Conservation (phyloP, 2,329 filamentous ascomycete species). For the Aspergillus versicolor region DNA sequence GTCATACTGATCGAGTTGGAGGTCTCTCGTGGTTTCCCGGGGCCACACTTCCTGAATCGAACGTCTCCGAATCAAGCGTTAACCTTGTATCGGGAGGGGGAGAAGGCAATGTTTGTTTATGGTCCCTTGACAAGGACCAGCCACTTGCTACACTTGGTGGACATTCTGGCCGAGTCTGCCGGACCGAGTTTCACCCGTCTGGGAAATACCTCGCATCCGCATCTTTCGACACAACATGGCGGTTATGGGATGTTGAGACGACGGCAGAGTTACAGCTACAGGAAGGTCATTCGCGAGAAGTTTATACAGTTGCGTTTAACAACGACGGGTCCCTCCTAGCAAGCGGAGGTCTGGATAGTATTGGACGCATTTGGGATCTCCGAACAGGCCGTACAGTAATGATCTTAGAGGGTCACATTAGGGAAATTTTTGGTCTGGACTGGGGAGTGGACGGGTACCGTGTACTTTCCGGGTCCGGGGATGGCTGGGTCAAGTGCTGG, state of each 20-base stretch:
- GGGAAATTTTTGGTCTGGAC: constrained; percentile 88
- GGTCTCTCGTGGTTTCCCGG: constrained; percentile 89
- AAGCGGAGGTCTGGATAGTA: constrained; percentile 90
- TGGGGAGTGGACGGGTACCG: constrained; percentile 90
- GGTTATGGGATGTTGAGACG: constrained; percentile 89
- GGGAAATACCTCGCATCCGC: constrained; percentile 88
- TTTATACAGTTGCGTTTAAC: constrained; percentile 88
- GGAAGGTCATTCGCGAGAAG: constrained; percentile 91
- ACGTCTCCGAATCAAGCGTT: constrained; percentile 68
- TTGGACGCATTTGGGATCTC: constrained; percentile 93
- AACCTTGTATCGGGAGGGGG: constrained; percentile 90
- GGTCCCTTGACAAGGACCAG: constrained; percentile 84
- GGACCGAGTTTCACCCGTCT: constrained; percentile 92
- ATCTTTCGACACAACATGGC: constrained; percentile 95
- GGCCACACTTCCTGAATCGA: constrained; percentile 69
- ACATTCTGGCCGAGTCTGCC: constrained; percentile 82
- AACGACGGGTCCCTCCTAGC: constrained; percentile 85
- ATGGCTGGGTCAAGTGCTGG: constrained; percentile 98
- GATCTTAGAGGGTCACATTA: constrained; percentile 90
- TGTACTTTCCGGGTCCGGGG: constrained; percentile 87
- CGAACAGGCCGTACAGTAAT: constrained; percentile 91
- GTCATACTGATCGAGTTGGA: constrained; percentile 85
- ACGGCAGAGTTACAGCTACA: constrained; percentile 82
- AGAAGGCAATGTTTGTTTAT: constrained; percentile 83
- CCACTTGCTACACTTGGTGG: constrained; percentile 79